Percentiles rank a stretch among this genome's conserved stretches.
Conservation (phyloP, 2,329 filamentous ascomycete species). For the Diaporthe eres region DNA sequence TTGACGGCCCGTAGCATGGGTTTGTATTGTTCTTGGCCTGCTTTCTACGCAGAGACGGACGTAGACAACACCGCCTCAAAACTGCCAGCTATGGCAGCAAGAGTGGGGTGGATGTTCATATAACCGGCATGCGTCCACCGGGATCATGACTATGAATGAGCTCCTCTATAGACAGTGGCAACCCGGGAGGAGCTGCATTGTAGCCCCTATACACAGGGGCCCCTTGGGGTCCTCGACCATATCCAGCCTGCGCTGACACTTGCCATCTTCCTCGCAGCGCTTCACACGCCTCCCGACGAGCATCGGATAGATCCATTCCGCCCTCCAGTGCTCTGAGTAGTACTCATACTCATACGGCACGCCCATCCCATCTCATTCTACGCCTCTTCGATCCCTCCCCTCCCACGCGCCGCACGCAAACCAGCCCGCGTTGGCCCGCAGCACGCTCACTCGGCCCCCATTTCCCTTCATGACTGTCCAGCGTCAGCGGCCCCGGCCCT, state of each 20-base stretch:
- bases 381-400: neutral
- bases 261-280: neutral
- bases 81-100: neutral
- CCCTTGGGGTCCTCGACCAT: neutral
- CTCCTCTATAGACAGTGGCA: neutral
- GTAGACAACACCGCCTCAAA: neutral
- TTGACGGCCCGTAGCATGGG: neutral
- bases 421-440: conserved; percentile 6
- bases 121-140: neutral
- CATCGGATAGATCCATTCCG: neutral
- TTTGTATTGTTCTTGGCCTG: neutral
- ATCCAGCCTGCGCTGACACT: neutral
- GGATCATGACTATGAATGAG: neutral
- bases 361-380: neutral
- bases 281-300: neutral
- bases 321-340: neutral
- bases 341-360: neutral
- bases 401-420: neutral
- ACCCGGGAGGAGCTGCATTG: neutral
- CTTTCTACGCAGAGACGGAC: neutral
- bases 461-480: conserved; percentile 50
- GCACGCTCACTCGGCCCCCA: neutral
- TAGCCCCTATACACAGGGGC: neutral
- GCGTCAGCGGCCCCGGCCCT: conserved; percentile 42
- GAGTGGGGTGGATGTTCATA: neutral